Percentiles rank a stretch among this genome's conserved stretches.
Evolutionary conservation across 306 rosid species (phyloP).

Genomic region (Datisca glomerata): DNA sequence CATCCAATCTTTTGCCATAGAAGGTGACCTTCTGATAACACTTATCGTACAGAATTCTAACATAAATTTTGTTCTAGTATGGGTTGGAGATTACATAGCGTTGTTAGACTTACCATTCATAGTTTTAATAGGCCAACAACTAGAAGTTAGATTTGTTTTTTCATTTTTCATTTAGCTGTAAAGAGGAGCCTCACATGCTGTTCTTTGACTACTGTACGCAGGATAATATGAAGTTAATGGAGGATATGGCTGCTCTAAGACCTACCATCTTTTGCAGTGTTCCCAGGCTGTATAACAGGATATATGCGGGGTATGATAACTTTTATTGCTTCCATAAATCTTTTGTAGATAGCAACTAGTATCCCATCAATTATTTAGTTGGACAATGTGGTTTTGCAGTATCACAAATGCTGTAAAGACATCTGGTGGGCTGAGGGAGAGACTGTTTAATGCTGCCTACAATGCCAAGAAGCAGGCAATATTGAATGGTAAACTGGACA

Average conservation of each 20-base stretch:
- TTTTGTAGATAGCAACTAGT: slow-evolving; percentile 9
- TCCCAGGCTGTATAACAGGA: slow-evolving; percentile 94
- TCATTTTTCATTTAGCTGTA: slow-evolving; percentile 8
- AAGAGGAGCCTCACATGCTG: slow-evolving; percentile 15
- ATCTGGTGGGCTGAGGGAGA: slow-evolving; percentile 82
- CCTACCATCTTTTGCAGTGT: slow-evolving; percentile 95
- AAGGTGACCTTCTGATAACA: too few species aligned
- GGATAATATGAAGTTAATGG: slow-evolving; percentile 93
- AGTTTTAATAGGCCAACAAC: too few species aligned
- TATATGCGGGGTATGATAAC: slow-evolving; percentile 74
- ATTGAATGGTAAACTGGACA: slow-evolving; percentile 67
- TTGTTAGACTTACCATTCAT: too few species aligned
- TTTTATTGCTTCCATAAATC: slow-evolving; percentile 5
- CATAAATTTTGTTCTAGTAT: too few species aligned
- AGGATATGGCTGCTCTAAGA: slow-evolving; percentile 72
- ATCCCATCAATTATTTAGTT: slow-evolving; percentile 21
- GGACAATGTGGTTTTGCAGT: slow-evolving; percentile 29
- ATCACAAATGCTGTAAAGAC: slow-evolving; percentile 75
- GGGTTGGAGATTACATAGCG: too few species aligned
- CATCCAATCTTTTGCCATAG: too few species aligned
- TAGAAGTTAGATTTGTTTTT: too few species aligned
- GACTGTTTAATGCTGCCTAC: slow-evolving; percentile 82
- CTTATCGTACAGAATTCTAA: too few species aligned
- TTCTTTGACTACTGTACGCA: slow-evolving; percentile 28
- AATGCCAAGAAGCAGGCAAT: slow-evolving; percentile 87